Percentiles rank a stretch among this genome's conserved stretches.
These are phyloP conservation scores for Tolypocladium pustulatum DNA, from an alignment of 2,329 filamentous ascomycete species.

Conservation along the genomic window DNA sequence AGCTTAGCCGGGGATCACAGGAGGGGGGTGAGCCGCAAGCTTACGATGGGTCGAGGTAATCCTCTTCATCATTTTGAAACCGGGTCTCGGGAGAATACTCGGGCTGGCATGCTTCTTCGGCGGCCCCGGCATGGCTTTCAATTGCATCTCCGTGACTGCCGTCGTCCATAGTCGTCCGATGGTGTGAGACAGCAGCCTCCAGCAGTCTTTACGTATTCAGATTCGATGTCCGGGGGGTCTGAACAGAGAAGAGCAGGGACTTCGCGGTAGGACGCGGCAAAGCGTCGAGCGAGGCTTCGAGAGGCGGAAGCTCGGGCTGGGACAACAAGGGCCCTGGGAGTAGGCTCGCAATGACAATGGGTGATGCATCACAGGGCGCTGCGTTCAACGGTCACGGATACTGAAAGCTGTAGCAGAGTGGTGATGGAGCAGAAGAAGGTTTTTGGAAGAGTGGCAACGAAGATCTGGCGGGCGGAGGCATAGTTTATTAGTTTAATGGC, in stretches of 20 bases:
- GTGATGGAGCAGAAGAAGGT: background rate
- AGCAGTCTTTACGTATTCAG: background rate
- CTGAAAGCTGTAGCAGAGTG: background rate
- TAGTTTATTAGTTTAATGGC: too few relatives aligned
- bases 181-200: background rate
- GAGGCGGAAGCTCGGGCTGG: background rate
- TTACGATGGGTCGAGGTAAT: constrained; percentile 34
- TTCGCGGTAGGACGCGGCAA: background rate
- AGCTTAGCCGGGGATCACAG: background rate
- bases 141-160: constrained; percentile 26
- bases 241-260: background rate
- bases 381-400: background rate
- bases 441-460: background rate
- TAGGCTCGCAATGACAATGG: background rate
- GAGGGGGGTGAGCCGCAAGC: constrained; percentile 1
- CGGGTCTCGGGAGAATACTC: constrained; percentile 10
- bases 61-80: constrained; percentile 26
- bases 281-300: background rate
- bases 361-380: background rate
- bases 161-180: constrained; percentile 26
- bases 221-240: background rate
- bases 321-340: background rate
- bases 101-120: constrained; percentile 13
- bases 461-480: background rate
- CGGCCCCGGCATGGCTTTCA: constrained; percentile 18